Base-by-base conservation (phyloP, 495 filamentous ascomycete species). In the Penicillium arizonense region DNA sequence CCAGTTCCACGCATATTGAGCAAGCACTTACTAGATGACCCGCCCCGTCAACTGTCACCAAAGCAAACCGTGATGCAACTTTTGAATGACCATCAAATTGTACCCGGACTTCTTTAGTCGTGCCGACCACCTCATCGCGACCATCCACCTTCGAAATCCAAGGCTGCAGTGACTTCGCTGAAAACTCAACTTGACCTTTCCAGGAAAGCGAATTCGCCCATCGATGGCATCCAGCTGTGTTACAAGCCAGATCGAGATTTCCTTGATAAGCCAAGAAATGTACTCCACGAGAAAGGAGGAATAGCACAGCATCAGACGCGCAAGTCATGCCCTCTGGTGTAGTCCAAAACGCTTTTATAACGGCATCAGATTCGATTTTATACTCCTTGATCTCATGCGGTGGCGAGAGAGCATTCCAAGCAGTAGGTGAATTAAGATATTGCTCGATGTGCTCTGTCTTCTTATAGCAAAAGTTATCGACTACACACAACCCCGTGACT, bases 211-310 rank as follows among this genome's bases (percentile, higher is more conserved):
- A 65, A 38, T 64, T 59, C 5, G 72, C 63, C 75, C 75, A 76
- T 0, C 68, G 59, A 0, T 69, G 49, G 44, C 67, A 72, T 24
- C 75, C 75, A 3, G 73, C 74, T 2, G 75, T 77, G 44, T 78
- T 78, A 41, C 75, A 78, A 2, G 64, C 66, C 12, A 78, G 53
- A 51, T 78, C 75, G 2, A 78, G 61, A 45, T 77, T 78, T 0
- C 75, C 74, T 56, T 77, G 71, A 47, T 78, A 78, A 14, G 69
- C 68, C n/a, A 78, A 50, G 34, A 67, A 66, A 47, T 77, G 55
- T 1, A 78, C 62, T 5, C 62, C 55, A 42, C 63, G 65, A 7
- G 62, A 40, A 7, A 78, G 67, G 11, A 76, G 46, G 38, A 64
- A 73, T 2, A 57, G 35, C 0, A 78, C 65, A 34, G 64, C 57